A percentile compares a stretch with the other conserved stretches of the same genome.
Evolutionary conservation across 1,139 yeast species (phyloP).

Genomic region (Blastobotrys serpentis): DNA sequence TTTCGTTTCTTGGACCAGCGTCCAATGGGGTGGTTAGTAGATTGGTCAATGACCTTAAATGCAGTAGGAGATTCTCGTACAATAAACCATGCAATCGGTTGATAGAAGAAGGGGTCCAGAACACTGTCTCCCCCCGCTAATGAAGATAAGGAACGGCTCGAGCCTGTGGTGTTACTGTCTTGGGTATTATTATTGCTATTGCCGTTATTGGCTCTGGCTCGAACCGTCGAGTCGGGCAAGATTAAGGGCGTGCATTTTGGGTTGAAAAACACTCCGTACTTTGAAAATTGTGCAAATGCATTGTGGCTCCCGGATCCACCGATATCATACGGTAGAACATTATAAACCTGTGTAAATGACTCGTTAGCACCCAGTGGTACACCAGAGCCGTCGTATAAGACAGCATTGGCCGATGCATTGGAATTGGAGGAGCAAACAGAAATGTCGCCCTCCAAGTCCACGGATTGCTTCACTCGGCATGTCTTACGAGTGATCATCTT

Average conservation of each 20-base stretch:
- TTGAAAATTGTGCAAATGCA: constrained; percentile 12
- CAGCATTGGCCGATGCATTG: not conserved
- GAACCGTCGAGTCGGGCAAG: constrained; percentile 14
- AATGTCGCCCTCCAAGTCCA: constrained; percentile 5
- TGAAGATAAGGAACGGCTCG: constrained; percentile 1
- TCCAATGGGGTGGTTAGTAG: constrained; percentile 22
- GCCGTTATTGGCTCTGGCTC: constrained; percentile 9
- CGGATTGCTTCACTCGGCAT: constrained; percentile 10
- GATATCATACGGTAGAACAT: constrained; percentile 13
- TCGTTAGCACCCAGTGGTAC: constrained; percentile 12
- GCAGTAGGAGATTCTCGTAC: constrained; percentile 13
- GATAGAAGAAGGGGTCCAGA: constrained; percentile 17
- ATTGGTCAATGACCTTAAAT: constrained; percentile 20
- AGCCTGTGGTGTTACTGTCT: too few relatives aligned
- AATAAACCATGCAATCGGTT: constrained; percentile 22
- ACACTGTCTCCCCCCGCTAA: too few relatives aligned
- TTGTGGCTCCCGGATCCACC: not conserved
- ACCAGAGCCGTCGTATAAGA: constrained; percentile 17
- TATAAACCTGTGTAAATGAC: constrained; percentile 3
- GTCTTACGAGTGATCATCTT: constrained; percentile 11
- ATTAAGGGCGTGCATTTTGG: constrained; percentile 15
- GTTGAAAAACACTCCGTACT: constrained; percentile 12
- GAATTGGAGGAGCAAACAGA: not conserved
- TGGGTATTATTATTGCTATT: too few relatives aligned
- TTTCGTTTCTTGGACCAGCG: constrained; percentile 19